Base-by-base conservation (phyloP, 1,284 basidiomycete genomes). In the Mrakiaceae sp. region DNA sequence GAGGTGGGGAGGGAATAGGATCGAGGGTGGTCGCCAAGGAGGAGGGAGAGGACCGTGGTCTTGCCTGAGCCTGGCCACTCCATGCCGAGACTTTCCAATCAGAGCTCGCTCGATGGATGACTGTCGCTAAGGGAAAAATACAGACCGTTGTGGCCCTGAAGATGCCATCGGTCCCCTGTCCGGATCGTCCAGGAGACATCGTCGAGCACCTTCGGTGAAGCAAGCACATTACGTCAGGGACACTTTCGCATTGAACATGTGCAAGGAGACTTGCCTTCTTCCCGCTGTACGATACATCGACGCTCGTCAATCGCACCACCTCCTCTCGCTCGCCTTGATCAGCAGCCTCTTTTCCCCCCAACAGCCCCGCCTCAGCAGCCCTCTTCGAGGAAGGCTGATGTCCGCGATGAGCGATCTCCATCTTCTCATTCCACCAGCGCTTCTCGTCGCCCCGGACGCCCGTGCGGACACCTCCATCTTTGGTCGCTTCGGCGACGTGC, bases 21-120 rank as follows among this genome's bases (percentile, higher is more conserved):
- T 68, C 90, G 90, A 0, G 95, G 94, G 74, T 98, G 95, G 71
- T 95, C 91, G 40, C 95, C 95, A 0, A 92, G 90, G 50, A 98
- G 78, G 47, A 98, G 76, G 4, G 94, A 87, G n/a, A 97, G 81
- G 0, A 98, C 83, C 0, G 95, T 98, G 0, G 94, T 95, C 78
- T 98, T 98, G 2, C 95, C 95, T 0, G 90, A 91, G 57, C 92
- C 88, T 90, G 49, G 60, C 10, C 10, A 0, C 47, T 27, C 68
- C 49, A 69, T 66, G 40, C 9, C 6, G 43, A 55, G 16, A 3
- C 27, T 2, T 8, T 50, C 51, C 46, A 5, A 40, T 49, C 52
- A 5, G 7, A 9, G 40, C n/a, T 12, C 43, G 43, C 12, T 12
- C 39, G 16, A n/a, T 50, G 46, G 5, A 47, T 58, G 6, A 52